Conservation (phyloP, 1,284 basidiomycete genomes). For the Lignosus rhinocerotis region DNA sequence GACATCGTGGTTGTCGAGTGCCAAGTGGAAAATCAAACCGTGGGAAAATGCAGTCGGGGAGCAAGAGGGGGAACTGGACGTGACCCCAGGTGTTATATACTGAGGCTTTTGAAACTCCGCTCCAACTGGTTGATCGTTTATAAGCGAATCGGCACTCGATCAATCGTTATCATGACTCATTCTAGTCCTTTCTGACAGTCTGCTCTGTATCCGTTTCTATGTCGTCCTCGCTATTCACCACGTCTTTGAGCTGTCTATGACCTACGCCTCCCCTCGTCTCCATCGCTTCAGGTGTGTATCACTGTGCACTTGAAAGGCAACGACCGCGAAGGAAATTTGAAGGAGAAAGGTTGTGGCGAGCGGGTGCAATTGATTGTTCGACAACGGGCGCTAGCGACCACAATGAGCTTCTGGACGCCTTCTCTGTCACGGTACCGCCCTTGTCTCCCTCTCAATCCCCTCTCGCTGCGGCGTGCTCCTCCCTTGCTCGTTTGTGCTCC, state of each 20-base stretch:
- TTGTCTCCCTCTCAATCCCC: neutral
- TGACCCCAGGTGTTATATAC: conserved; percentile 34
- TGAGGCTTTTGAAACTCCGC: conserved; percentile 34
- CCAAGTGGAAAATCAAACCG: conserved; percentile 27
- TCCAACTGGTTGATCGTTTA: conserved; percentile 23
- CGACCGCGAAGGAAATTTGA: neutral
- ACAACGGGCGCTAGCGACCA: conserved; percentile 15
- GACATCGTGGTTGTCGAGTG: conserved; percentile 46
- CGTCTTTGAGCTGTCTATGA: neutral
- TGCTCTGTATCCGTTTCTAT: conserved; percentile 11
- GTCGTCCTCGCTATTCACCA: conserved; percentile 1
- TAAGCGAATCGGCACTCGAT: conserved; percentile 21
- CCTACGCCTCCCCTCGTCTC: neutral
- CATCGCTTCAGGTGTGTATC: neutral
- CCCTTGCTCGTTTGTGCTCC: conserved; percentile 4
- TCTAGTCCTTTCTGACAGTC: conserved; percentile 19
- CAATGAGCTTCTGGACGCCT: conserved; percentile 19
- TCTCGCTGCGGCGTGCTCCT: neutral
- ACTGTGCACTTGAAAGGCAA: neutral
- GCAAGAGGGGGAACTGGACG: conserved; percentile 16
- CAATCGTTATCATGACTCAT: conserved; percentile 24
- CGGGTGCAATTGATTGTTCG: conserved; percentile 13
- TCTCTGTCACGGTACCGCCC: conserved; percentile 19
- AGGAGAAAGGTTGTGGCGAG: neutral
- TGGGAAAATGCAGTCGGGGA: conserved; percentile 33